Percentiles rank a stretch among this genome's conserved stretches.
Evolutionary conservation across 306 rosid genomes (phyloP).

Genomic region (Bauhinia variegata): DNA sequence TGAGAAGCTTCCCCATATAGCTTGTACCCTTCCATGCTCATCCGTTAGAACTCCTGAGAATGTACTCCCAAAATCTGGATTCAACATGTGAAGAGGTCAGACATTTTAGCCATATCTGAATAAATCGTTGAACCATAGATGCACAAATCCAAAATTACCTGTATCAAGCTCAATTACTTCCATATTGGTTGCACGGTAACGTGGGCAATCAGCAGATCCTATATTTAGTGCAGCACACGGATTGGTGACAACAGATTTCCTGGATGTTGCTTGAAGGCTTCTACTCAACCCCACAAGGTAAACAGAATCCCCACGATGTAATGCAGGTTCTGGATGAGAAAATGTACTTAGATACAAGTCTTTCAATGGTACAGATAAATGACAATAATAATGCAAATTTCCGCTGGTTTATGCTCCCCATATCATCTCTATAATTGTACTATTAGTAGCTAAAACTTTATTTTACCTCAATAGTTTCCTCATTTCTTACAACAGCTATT

Average conservation of each 20-base stretch:
- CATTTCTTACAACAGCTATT: conserved; percentile 13
- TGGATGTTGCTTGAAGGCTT: conserved; percentile 98
- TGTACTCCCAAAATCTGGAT: conserved; percentile 90
- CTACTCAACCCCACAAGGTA: conserved; percentile 93
- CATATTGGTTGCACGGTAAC: conserved; percentile 95
- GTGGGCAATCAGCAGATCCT: conserved; percentile 88
- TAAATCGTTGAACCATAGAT: conserved; percentile 6
- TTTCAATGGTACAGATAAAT: conserved; percentile 11
- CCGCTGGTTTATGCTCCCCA: conserved; percentile 25
- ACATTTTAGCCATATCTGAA: conserved; percentile 21
- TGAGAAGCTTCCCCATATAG: conserved; percentile 99
- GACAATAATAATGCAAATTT: conserved; percentile 17
- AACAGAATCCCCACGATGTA: conserved; percentile 91
- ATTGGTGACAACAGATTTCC: conserved; percentile 93
- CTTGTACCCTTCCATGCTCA: conserved; percentile 92
- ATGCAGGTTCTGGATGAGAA: conserved; percentile 72
- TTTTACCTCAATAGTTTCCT: conserved; percentile 19
- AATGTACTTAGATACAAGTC: conserved; percentile 14
- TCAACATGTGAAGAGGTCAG: conserved; percentile 16
- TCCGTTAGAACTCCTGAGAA: conserved; percentile 94
- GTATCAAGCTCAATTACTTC: conserved; percentile 99
- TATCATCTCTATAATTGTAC: conserved; percentile 20
- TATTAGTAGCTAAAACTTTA: background rate
- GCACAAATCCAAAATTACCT: conserved; percentile 49
- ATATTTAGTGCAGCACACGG: conserved; percentile 93